Base-by-base conservation (phyloP, 208 protist species). In the Leishmania gerbilli region DNA sequence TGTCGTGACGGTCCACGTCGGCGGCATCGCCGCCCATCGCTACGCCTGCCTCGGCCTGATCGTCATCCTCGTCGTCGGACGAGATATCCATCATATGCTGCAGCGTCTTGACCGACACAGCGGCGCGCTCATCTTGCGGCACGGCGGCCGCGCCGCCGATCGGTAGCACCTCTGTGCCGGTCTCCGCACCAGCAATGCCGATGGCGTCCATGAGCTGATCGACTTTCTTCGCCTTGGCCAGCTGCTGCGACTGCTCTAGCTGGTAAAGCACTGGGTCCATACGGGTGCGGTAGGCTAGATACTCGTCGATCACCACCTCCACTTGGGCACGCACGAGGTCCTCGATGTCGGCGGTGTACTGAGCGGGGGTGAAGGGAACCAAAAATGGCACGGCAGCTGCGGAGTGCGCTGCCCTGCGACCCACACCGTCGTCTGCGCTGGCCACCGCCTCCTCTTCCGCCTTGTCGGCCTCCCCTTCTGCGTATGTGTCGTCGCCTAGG, bases 271-370 rank as follows among this genome's bases (percentile, higher is more conserved):
- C 71, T 27, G 92, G 89, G 58, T 97, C 90, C 6, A 96, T 88
- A 77, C 89, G 89, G 17, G 82, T 79, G 76, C 94, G 90, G 84
- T 92, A 97, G 37, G 77, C 72, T 21, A 95, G 72, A 80, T 97
- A 97, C 56, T 87, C 89, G 71, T 91, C 90, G 24, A 96, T 79
- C 37, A 87, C 84, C 60, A 88, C 88, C 78, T 95, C 90, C 8
- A 97, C 84, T 83, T 96, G 92, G 13, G 85, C 77, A 31, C 92
- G 91, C 69, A 97, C 83, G 21, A 91, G 72, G 31, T 93, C 91
- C 64, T 93, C 87, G 37, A 92, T 72, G 34, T 93, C 89, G 17
- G 87, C 79, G 0, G 91, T 92, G 84, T 90, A 91, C 64, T 86
- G 84, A 31, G 89, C 88, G 0, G 92, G 94, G 6, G 80, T 67